Conservation (phyloP, 2,329 filamentous ascomycete genomes). For the Penicillium freii region DNA sequence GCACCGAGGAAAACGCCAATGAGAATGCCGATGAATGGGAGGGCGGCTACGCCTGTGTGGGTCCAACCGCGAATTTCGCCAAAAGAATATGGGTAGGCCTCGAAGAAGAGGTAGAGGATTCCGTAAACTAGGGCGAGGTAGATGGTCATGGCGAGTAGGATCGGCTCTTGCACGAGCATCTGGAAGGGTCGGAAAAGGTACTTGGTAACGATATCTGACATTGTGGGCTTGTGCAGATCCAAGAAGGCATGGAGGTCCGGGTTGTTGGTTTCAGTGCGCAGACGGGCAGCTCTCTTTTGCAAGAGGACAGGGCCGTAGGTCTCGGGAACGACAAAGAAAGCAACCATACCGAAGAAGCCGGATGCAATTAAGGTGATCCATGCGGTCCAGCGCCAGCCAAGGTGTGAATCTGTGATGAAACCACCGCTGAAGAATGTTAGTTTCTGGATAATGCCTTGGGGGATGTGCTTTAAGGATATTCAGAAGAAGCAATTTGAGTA, state of each 20-base stretch:
- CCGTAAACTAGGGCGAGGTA: constrained; percentile 44
- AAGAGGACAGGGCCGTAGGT: constrained; percentile 52
- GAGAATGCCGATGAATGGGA: constrained; percentile 41
- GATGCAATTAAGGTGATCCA: constrained; percentile 56
- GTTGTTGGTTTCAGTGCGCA: constrained; percentile 51
- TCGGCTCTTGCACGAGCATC: constrained; percentile 51
- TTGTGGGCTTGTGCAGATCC: constrained; percentile 44
- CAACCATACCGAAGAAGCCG: constrained; percentile 43
- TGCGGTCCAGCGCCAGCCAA: constrained; percentile 60
- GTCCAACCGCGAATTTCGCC: constrained; percentile 39
- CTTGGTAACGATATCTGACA: constrained; percentile 42
- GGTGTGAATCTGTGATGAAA: constrained; percentile 50
- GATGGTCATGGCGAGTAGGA: constrained; percentile 48
- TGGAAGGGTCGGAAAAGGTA: constrained; percentile 47
- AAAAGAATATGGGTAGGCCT: constrained; percentile 44
- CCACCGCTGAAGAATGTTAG: constrained; percentile 35
- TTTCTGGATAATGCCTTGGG: neutral
- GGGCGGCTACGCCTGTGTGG: constrained; percentile 35
- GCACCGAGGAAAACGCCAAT: constrained; percentile 37
- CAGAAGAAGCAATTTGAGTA: neutral
- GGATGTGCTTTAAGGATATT: too few species aligned
- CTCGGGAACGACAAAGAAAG: constrained; percentile 51
- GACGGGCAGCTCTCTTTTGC: constrained; percentile 46
- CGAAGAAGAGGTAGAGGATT: constrained; percentile 41
- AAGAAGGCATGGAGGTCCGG: constrained; percentile 47